Base-by-base conservation (phyloP, 768 basidiomycete species). In the Leccinum variicolor region DNA sequence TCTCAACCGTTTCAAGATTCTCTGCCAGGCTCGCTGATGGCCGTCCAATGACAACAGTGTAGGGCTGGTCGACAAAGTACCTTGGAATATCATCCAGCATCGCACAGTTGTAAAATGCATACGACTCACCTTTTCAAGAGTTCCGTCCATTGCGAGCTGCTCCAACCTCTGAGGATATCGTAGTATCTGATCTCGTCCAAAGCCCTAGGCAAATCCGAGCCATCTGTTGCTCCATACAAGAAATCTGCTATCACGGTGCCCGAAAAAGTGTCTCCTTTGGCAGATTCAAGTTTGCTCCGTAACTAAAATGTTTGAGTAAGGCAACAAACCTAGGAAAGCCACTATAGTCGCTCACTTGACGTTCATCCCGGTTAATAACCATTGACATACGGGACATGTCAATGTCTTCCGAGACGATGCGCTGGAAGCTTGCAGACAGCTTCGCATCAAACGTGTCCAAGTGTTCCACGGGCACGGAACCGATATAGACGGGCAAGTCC, bases 331-430 rank as follows among this genome's bases (percentile, higher is more conserved):
- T 52, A 9, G 13, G 3, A 26, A 39, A 52, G 9, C 8, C 17
- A 5, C 34, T 2, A 31, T 29, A 25, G 26, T 15, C 15, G 63
- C 71, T 52, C 59, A 90, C 87, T 79, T 94, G 93, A 55, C 94
- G 86, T 73, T 92, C 89, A 64, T 97, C 93, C 52, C 94, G 79
- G 62, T 86, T 83, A 48, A 99, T 84, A 17, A 97, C 79, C 84
- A 91, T 87, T 15, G 74, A 71, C 88, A 99, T 97, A 10, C 96
- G 79, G 29, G 85, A 79, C 89, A 98, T 94, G 71, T 98, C 92
- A 50, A 98, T 78, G 4, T 90, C 94, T 53, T 88, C 84, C 17
- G 79, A 65, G 8, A 80, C 82, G 53, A 98, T 88, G 43, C 83
- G 82, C 61, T 78, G 69, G 39, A 99, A 77, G 64, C 89, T 90